Evolutionary conservation across 1,139 yeast species (phyloP).

Genomic region (Diutina ranongensis): DNA sequence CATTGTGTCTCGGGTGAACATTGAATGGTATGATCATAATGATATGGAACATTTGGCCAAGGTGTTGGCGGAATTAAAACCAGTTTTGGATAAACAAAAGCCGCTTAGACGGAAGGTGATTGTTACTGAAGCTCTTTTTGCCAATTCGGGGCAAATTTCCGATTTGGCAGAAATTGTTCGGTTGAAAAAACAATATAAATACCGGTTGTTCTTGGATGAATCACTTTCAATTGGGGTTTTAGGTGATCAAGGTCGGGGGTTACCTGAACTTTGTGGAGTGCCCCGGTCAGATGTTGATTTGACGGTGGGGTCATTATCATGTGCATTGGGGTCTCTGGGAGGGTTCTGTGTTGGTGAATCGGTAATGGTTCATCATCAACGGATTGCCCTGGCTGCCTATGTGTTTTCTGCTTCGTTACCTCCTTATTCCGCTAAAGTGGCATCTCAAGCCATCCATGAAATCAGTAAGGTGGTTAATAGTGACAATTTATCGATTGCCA

Average conservation of each 20-base stretch:
- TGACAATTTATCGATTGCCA: slow-evolving; percentile 22
- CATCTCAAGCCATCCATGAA: slow-evolving; percentile 42
- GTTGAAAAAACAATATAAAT: slow-evolving; percentile 72
- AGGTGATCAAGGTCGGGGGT: slow-evolving; percentile 80
- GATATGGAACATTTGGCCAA: slow-evolving; percentile 74
- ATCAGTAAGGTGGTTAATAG: slow-evolving; percentile 15
- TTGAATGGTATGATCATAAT: slow-evolving; percentile 79
- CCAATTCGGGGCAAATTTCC: slow-evolving; percentile 72
- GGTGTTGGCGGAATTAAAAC: slow-evolving; percentile 50
- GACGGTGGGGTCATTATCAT: slow-evolving; percentile 79
- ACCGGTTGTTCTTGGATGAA: slow-evolving; percentile 80
- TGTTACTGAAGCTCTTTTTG: slow-evolving; percentile 82
- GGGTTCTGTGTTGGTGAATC: slow-evolving; percentile 86
- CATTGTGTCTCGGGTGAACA: slow-evolving; percentile 74
- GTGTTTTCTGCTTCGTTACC: slow-evolving; percentile 94
- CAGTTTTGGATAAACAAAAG: slow-evolving; percentile 50
- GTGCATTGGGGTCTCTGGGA: slow-evolving; percentile 80
- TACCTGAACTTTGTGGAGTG: slow-evolving; percentile 57
- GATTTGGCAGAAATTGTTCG: slow-evolving; percentile 59
- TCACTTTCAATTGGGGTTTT: slow-evolving; percentile 75
- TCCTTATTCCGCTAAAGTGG: slow-evolving; percentile 76
- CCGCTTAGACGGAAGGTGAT: slow-evolving; percentile 83
- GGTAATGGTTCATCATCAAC: slow-evolving; percentile 85
- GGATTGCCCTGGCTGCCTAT: slow-evolving; percentile 80
- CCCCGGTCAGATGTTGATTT: slow-evolving; percentile 66